Base-by-base conservation (phyloP, 1,284 basidiomycete genomes). In the Leccinum fallax region DNA sequence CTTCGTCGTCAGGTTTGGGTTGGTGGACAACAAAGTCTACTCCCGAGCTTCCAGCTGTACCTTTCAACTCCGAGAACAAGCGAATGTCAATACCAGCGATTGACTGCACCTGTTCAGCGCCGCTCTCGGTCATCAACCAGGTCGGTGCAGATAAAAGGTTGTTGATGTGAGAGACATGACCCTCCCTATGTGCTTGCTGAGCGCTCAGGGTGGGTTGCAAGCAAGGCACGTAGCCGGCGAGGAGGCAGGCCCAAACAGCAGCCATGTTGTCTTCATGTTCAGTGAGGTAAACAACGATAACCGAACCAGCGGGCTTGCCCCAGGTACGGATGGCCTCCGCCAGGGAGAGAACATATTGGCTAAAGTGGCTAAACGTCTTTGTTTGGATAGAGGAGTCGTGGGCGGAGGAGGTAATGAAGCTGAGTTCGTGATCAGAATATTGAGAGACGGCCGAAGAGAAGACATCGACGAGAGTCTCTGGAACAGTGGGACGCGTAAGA, bases 1-100 rank as follows among this genome's bases (percentile, higher is more conserved):
- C 69, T 11, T 72, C 70, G 5, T 70, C 66, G 19, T 72, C 70
- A n/a, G 71, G 57, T 13, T 58, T 59, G 15, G 69, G 63, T n/a
- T 51, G 34, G 38, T 72, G 68, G 4, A 56, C 56, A 28, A 30
- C 49, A 10, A 70, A 71, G 30, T 68, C 58, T 4, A 28, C 6
- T 32, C 4, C 28, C 40, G 59, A 40, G 9, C n/a, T 43, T 19
- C 40, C 9, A 43, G 40, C n/a, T 19, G 40, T 19, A 4, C n/a
- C 40, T 43, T 43, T 43, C n/a, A 43, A 10, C 40, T 43, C 40
- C n/a, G 40, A 43, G 40, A 43, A n/a, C 9, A 43, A 43, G 40
- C 5, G 40, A 16, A 43, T 43, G n/a, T 43, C 40, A 43, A 43
- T n/a, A 43, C n/a, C 40, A 43, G 40, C 40, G n/a, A 43, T 43